A percentile compares a stretch with the other conserved stretches of the same genome.
Conservation (phyloP, 306 rosid genomes). For the Herpetospermum pedunculosum region DNA sequence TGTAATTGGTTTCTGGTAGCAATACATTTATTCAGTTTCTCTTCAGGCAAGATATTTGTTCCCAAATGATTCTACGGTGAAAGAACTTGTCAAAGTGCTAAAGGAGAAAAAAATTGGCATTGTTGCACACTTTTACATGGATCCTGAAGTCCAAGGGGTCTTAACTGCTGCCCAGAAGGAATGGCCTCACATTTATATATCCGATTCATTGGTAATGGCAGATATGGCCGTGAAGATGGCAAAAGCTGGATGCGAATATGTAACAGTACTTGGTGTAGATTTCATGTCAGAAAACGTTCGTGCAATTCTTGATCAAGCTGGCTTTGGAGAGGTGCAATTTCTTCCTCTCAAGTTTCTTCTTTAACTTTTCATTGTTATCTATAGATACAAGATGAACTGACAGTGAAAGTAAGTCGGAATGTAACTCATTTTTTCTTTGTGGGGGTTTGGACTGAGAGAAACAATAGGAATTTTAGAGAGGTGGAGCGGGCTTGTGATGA, state of each 20-base stretch:
- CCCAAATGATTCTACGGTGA: slow-evolving; percentile 49
- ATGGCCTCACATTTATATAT: slow-evolving; percentile 94
- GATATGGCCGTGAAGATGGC: slow-evolving; percentile 88
- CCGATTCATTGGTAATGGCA: slow-evolving; percentile 97
- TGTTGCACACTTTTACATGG: slow-evolving; percentile 99
- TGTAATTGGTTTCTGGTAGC: background rate
- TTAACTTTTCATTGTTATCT: background rate
- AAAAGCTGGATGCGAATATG: slow-evolving; percentile 70
- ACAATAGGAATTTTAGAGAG: too few species aligned
- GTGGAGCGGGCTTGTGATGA: too few species aligned
- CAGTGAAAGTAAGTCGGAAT: background rate
- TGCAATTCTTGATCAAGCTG: slow-evolving; percentile 98
- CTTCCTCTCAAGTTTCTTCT: background rate
- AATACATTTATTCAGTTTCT: slow-evolving; percentile 4
- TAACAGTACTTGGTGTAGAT: slow-evolving; percentile 88
- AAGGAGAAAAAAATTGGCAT: slow-evolving; percentile 85
- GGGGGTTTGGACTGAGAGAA: too few species aligned
- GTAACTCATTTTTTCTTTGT: background rate
- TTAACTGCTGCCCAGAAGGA: slow-evolving; percentile 87
- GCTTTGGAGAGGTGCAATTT: slow-evolving; percentile 50
- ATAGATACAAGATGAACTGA: background rate
- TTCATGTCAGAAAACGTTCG: slow-evolving; percentile 98
- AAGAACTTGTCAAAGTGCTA: slow-evolving; percentile 53
- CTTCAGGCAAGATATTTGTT: slow-evolving; percentile 76
- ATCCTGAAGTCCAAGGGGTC: slow-evolving; percentile 93